Base-by-base conservation (phyloP, 2,329 filamentous ascomycete genomes). In the Aureobasidium namibiae region DNA sequence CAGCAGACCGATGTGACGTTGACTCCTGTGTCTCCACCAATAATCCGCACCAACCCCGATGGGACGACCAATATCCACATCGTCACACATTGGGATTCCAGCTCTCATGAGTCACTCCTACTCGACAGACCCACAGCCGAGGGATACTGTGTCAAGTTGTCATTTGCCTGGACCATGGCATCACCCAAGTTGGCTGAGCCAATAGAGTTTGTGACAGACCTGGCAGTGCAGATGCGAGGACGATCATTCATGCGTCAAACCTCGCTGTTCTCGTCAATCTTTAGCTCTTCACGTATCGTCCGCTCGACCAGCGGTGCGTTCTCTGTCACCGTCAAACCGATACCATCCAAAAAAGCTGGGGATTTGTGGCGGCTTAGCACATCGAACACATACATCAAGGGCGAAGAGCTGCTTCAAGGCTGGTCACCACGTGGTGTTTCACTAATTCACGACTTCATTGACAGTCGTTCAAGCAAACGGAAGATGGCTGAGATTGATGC, bases 321-420 rank as follows among this genome's bases (percentile, higher is more conserved):
- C 73, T 91, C 89, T 1, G 77, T 97, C 52, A 86, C 86, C 6
- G 86, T 97, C 72, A 87, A 90, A 31, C 94, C 94, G 0, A 86
- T 90, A 8, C 91, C 91, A 2, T 91, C 95, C 53, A 96, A 96
- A 74, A 84, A 90, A 48, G 90, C 91, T 0, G 90, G 90, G 3
- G 94, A 99, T 70, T 79, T 99, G 13, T 99, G 94, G 94, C 85
- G 94, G 58, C 90, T 97, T 85, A 95, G 91, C 72, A 97, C 92
- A 16, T 87, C 90, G 61, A 88, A 95, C 67, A 90, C 95, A 71
- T 97, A 96, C 69, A 89, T 99, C 67, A 96, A 96, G 72, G 94
- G 94, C 59, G 92, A 99, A 73, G 94, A 99, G 72, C 81, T 86
- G 50, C 78, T 99, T 39, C 85, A 80, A 2, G 85, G 85, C 60